Base-by-base conservation (phyloP, 2,329 filamentous ascomycete species). In the Sclerotinia nivalis region DNA sequence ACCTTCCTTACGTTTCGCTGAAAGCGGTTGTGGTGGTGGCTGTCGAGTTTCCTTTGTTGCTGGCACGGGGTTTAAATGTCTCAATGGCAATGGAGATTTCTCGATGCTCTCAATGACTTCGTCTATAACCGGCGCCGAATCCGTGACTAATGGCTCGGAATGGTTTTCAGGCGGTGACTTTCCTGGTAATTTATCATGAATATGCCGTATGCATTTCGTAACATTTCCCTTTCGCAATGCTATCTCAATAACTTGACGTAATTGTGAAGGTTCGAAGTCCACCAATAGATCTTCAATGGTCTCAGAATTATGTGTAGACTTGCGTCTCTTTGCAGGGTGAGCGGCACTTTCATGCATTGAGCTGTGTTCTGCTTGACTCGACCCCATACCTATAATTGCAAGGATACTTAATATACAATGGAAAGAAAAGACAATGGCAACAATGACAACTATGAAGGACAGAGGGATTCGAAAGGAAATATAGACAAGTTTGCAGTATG, bases 91-190 rank as follows among this genome's bases (percentile, higher is more conserved):
- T 25, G 66, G 31, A 4, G 55, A 68, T 52, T 28, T 45, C 34
- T 68, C 45, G 31, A 68, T 68, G n/a, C 55, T 62, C 22, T 68
- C 31, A 28, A 68, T 15, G 4, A 61, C 18, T n/a, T 68, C 45
- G 13, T 54, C 45, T 28, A 31, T 31, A 28, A 52, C 5, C 25
- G 13, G 18, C 10, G 10, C n/a, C 13, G 1, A 4, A 12, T 4
- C 25, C 18, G n/a, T 10, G 18, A 25, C 34, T 20, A 28, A 28
- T 13, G 22, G 28, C n/a, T 34, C 12, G 18, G 13, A 25, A 28
- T 52, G 6, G 10, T 45, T 25, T 22, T 31, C 3, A 10, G 28
- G 18, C 3, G 25, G 8, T 4, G 5, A 20, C 34, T 62, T 40
- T 34, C 13, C 6, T 22, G 45, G 56, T 20, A 47, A 55, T 55